These are phyloP conservation scores for Colletotrichum echinochloae DNA, from an alignment of 2,329 filamentous ascomycete species.

Conservation along the genomic window DNA sequence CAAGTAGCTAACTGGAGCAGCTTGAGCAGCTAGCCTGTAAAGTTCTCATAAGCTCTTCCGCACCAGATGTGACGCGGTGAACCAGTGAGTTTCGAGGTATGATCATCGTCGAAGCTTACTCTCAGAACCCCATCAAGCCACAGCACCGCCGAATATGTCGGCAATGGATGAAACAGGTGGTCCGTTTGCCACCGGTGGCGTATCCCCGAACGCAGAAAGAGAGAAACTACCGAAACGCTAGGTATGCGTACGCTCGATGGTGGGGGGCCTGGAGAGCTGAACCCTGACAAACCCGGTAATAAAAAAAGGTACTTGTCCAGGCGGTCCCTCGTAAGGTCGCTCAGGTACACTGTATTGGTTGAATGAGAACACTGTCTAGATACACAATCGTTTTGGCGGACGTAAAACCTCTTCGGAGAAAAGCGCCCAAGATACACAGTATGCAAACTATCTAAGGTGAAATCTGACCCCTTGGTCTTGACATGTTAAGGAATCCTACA, in stretches of 20 bases:
- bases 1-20: constrained; percentile 15
- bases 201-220: constrained; percentile 11
- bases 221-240: background rate
- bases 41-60: constrained; percentile 7
- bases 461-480: no score
- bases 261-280: constrained; percentile 28
- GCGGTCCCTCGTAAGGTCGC: no score
- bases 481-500: no score
- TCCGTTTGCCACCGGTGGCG: constrained; percentile 32
- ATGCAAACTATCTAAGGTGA: no score
- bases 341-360: no score
- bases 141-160: constrained; percentile 12
- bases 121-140: constrained; percentile 8
- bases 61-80: background rate
- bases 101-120: constrained; percentile 25
- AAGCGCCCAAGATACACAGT: no score
- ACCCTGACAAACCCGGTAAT: constrained; percentile 9
- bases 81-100: constrained; percentile 12
- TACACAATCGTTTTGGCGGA: no score
- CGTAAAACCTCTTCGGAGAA: no score
- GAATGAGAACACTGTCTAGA: no score
- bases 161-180: constrained; percentile 27
- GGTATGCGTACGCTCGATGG: background rate
- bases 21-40: background rate
- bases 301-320: no score